A percentile compares a stretch with the other conserved stretches of the same genome.
These are phyloP conservation scores for Fagus crenata DNA, from an alignment of 306 rosid genomes.

Conservation along the genomic window DNA sequence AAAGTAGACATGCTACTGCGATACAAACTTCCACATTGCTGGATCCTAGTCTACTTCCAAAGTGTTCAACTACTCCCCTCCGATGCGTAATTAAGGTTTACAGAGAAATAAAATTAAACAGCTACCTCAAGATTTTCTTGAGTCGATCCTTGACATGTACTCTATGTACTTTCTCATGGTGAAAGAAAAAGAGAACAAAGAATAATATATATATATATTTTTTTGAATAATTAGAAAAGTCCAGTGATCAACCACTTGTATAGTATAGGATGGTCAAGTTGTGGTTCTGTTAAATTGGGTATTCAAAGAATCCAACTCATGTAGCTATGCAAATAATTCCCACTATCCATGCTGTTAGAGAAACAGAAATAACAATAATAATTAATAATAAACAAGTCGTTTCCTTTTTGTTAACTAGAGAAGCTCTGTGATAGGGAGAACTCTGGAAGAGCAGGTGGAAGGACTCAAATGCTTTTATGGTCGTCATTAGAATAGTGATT, in stretches of 20 bases:
- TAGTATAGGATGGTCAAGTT: not conserved
- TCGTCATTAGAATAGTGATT: too few species aligned
- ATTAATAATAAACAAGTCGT: conserved; percentile 3
- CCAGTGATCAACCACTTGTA: not conserved
- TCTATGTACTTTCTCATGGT: not conserved
- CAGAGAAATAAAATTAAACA: too few species aligned
- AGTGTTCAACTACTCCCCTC: too few species aligned
- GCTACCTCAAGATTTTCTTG: too few species aligned
- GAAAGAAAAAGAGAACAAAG: not conserved
- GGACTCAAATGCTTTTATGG: not conserved
- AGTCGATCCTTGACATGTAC: not conserved
- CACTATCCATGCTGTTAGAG: not conserved
- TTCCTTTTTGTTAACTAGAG: conserved; percentile 12
- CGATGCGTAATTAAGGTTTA: too few species aligned
- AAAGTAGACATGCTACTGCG: not conserved
- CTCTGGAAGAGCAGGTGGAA: not conserved
- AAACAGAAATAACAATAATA: not conserved
- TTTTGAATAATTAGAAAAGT: not conserved
- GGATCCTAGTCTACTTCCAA: not conserved
- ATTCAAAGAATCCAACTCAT: not conserved
- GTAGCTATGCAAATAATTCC: not conserved
- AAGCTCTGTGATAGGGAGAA: not conserved
- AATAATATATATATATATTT: not conserved
- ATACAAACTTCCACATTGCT: not conserved
- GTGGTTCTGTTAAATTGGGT: not conserved